Evolutionary conservation across 1,139 yeast genomes (phyloP).

Genomic region (Candida mesenterica): DNA sequence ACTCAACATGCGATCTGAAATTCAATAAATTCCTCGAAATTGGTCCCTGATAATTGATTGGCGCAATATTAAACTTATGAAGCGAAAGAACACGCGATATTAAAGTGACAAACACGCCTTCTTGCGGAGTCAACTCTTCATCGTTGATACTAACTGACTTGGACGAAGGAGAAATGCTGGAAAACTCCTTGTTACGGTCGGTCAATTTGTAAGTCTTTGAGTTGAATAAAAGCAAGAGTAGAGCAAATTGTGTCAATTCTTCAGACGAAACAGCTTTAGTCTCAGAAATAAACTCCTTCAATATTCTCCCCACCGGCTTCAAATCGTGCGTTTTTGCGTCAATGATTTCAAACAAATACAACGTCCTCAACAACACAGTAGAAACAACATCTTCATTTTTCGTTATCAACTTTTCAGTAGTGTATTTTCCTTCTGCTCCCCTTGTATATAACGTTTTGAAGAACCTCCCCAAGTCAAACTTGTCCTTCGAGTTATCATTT

Average conservation of each 20-base stretch:
- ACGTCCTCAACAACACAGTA: slow-evolving; percentile 58
- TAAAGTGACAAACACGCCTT: slow-evolving; percentile 41
- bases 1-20: slow-evolving; percentile 65
- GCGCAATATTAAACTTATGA: slow-evolving; percentile 51
- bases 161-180: slow-evolving; percentile 36
- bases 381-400: slow-evolving; percentile 55
- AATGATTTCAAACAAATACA: slow-evolving; percentile 57
- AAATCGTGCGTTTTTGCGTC: slow-evolving; percentile 41
- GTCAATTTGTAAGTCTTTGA: slow-evolving; percentile 30
- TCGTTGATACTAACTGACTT: slow-evolving; percentile 20
- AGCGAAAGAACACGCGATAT: slow-evolving; percentile 61
- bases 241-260: slow-evolving; percentile 35
- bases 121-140: slow-evolving; percentile 29
- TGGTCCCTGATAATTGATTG: slow-evolving; percentile 68
- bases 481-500: slow-evolving; percentile 14
- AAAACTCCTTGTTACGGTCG: slow-evolving; percentile 30
- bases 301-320: slow-evolving; percentile 56
- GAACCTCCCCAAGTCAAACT: slow-evolving; percentile 35
- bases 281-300: slow-evolving; percentile 35
- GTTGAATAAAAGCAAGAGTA: slow-evolving; percentile 45
- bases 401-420: slow-evolving; percentile 25
- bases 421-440: slow-evolving; percentile 8
- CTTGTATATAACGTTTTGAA: slow-evolving; percentile 24
- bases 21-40: slow-evolving; percentile 60
- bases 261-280: slow-evolving; percentile 19